Conservation (phyloP, 225 moss, liverwort and hornwort species). For the Antitrichia curtipendula region DNA sequence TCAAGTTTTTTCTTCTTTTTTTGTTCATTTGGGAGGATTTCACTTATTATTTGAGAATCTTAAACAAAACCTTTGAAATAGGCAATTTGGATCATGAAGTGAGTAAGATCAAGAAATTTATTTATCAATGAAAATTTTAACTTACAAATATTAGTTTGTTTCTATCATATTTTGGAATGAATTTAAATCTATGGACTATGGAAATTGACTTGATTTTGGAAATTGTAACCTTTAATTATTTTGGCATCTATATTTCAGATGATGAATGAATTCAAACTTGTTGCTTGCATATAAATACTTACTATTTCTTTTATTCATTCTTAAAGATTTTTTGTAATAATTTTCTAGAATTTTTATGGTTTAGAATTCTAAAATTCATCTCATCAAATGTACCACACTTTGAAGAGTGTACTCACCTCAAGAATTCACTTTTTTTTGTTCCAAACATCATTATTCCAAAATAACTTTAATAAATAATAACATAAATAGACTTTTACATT, state of each 20-base stretch:
- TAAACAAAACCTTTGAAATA: background rate
- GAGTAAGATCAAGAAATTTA: background rate
- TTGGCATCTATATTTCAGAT: too few relatives aligned
- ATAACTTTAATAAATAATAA: background rate
- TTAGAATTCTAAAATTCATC: background rate
- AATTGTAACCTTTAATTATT: too few relatives aligned
- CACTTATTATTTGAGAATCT: background rate
- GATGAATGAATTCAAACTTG: background rate
- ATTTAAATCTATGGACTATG: too few relatives aligned
- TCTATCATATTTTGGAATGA: too few relatives aligned
- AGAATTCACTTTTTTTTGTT: fast-evolving
- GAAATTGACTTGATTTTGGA: too few relatives aligned
- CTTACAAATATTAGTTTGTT: too few relatives aligned
- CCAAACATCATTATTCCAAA: background rate
- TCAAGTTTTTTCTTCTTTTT: background rate
- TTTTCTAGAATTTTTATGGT: background rate
- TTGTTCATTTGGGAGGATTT: background rate
- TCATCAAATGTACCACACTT: background rate
- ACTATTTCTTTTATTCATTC: background rate
- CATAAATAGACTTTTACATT: background rate
- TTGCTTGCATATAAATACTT: background rate
- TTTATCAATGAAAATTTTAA: background rate
- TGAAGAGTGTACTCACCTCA: background rate
- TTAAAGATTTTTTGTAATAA: background rate
- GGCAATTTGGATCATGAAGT: background rate